Evolutionary conservation across 2,329 filamentous ascomycete genomes (phyloP), one percentile per base, ranked within the genome.

Genomic region (Xylariaceae sp.): DNA sequence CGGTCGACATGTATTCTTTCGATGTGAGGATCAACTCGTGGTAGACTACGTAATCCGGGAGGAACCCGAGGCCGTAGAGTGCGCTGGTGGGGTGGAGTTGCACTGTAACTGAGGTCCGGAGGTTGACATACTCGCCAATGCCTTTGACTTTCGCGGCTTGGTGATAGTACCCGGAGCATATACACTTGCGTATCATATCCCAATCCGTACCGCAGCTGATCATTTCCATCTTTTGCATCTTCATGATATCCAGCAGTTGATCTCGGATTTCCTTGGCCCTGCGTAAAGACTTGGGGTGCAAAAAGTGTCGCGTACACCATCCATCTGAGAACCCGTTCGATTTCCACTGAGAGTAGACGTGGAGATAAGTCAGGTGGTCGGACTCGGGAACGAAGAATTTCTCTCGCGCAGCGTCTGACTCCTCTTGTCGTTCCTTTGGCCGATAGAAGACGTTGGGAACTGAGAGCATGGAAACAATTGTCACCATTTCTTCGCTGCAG

Each of bases 381-480:
- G 90, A 96, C 70, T 99, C 94, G 27, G 94, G 90, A 7, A 99
- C 94, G 72, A 96, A 97, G 70, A 99, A 99, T 68, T 97, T 97
- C 67, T 99, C 94, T 27, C 92, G 84, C 32, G 94, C 91, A 1
- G 91, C 85, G 63, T 99, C 94, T 6, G 92, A 94, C 72, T 99
- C 94, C 65, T 99, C 94, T 62, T 96, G 88, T 1, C 94, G 86
- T 69, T 99, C 95, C 66, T 95, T 96, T 3, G 94, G 94, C 6
- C 95, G 83, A 72, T 96, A 97, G 71, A 97, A 99, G 27, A 97
- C 94, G 55, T 86, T 95, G 10, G 94, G 94, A 0, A 99, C 94
- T 1, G 90, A 95, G 9, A 99, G 80, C 94, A 99, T 97, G 19
- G 90, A 92, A 18, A 99, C 94, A 43, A 99, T 97, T 0, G 91